Percentiles rank a stretch among this genome's conserved stretches.
Conservation (phyloP, 805 yeast genomes). For the Saccharomycopsis sp. region DNA sequence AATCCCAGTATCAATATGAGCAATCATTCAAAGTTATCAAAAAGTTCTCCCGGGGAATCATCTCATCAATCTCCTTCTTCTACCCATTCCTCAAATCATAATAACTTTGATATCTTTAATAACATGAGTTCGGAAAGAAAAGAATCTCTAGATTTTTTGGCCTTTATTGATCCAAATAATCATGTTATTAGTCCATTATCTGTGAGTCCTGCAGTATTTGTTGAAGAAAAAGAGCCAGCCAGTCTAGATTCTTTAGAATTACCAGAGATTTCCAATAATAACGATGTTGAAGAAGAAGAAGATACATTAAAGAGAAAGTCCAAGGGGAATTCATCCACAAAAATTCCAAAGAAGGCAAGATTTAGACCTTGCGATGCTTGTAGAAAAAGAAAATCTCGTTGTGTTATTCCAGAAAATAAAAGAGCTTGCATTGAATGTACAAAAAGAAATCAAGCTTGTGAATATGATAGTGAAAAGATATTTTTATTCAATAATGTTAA, state of each 20-base stretch:
- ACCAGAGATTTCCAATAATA: conserved; percentile 9
- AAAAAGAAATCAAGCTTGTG: conserved; percentile 24
- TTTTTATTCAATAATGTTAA: conserved; percentile 20
- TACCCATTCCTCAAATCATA: no score
- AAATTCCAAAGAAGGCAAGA: conserved; percentile 17
- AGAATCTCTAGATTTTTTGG: no score
- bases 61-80: no score
- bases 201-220: background rate
- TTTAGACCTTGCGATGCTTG: conserved; percentile 30
- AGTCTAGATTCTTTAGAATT: conserved; percentile 17
- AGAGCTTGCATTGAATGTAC: conserved; percentile 24
- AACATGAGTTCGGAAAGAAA: no score
- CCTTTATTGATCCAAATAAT: no score
- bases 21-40: no score
- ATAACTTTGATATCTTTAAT: no score
- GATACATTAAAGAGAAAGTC: background rate
- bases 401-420: conserved; percentile 21
- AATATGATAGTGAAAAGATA: conserved; percentile 19
- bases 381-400: conserved; percentile 28
- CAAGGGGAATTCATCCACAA: background rate
- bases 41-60: no score
- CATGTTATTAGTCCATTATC: no score
- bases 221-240: conserved; percentile 11
- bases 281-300: background rate
- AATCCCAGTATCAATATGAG: no score